These are phyloP conservation scores for Capsicum chinense DNA, from an alignment of 257 asterid genomes.

Conservation along the genomic window DNA sequence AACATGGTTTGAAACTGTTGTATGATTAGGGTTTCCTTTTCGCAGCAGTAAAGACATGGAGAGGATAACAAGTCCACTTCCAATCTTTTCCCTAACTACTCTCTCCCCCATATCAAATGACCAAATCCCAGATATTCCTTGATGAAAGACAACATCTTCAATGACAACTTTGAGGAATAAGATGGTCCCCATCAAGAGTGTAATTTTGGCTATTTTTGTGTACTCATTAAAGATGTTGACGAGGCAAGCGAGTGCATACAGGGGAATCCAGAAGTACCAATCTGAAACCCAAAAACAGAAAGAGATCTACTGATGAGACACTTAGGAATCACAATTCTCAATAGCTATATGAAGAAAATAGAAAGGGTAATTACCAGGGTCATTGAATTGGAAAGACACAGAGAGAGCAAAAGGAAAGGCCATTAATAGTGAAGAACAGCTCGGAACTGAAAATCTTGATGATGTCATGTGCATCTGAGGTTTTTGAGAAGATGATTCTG, in stretches of 20 bases:
- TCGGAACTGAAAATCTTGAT: conserved; percentile 28
- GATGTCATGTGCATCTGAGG: conserved; percentile 1
- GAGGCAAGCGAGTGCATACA: conserved; percentile 41
- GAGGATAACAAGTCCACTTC: conserved; percentile 63
- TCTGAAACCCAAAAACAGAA: conserved; percentile 31
- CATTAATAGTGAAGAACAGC: conserved; percentile 39
- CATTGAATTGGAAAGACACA: conserved; percentile 47
- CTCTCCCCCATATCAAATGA: conserved; percentile 65
- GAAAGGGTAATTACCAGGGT: conserved; percentile 34
- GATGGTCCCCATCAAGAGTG: conserved; percentile 50
- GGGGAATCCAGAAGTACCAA: conserved; percentile 55
- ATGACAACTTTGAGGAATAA: conserved; percentile 55
- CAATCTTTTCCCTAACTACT: conserved; percentile 63
- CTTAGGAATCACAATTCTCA: not conserved
- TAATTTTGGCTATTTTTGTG: conserved; percentile 37
- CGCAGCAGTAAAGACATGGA: conserved; percentile 59
- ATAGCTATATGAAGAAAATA: not conserved
- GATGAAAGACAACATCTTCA: conserved; percentile 40
- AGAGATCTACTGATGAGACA: not conserved
- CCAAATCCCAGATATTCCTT: conserved; percentile 49
- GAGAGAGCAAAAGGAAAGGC: conserved; percentile 48
- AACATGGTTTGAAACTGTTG: conserved; percentile 21
- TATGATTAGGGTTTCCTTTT: conserved; percentile 29
- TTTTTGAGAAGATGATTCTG: conserved; percentile 21
- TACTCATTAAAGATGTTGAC: conserved; percentile 41